Percentiles rank a stretch among this genome's conserved stretches.
Conservation (phyloP, 441 rosid genomes). For the Erysimum cheiri region DNA sequence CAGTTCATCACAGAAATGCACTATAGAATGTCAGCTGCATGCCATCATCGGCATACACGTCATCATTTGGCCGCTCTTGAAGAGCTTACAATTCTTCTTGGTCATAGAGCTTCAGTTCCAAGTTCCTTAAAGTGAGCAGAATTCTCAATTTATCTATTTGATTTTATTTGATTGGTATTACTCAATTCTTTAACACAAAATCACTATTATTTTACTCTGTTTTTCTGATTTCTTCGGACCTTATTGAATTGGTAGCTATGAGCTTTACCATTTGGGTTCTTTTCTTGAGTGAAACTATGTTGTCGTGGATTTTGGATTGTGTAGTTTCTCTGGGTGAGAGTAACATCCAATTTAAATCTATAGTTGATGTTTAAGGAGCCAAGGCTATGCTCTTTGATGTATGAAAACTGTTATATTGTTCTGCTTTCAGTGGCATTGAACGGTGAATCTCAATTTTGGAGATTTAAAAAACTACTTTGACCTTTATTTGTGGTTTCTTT, state of each 20-base stretch:
- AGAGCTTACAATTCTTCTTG: slow-evolving; percentile 84
- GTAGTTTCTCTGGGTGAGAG: slow-evolving; percentile 28
- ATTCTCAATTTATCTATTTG: slow-evolving; percentile 26
- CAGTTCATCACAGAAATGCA: slow-evolving; percentile 94
- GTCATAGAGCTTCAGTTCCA: slow-evolving; percentile 78
- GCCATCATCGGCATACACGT: slow-evolving; percentile 83
- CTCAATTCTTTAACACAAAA: slow-evolving; percentile 21
- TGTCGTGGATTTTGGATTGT: slow-evolving; percentile 20
- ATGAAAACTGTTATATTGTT: slow-evolving; percentile 22
- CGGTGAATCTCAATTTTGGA: slow-evolving; percentile 7
- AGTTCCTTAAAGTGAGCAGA: slow-evolving; percentile 83
- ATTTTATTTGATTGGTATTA: slow-evolving; percentile 19
- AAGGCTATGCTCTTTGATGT: slow-evolving; percentile 28
- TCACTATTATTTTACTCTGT: slow-evolving; percentile 16
- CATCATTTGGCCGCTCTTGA: slow-evolving; percentile 83
- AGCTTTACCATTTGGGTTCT: slow-evolving; percentile 23
- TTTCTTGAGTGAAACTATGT: slow-evolving; percentile 25
- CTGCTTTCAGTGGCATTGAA: slow-evolving; percentile 23
- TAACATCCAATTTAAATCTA: slow-evolving; percentile 21
- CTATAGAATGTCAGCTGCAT: slow-evolving; percentile 79
- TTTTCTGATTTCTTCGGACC: slow-evolving; percentile 18
- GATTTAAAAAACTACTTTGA: slow-evolving; percentile 14
- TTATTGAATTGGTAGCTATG: slow-evolving; percentile 25
- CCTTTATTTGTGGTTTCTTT: slow-evolving; percentile 43
- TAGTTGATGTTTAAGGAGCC: slow-evolving; percentile 22